Evolutionary conservation across 2,329 filamentous ascomycete genomes (phyloP).

Genomic region (Aspergillus sp.): DNA sequence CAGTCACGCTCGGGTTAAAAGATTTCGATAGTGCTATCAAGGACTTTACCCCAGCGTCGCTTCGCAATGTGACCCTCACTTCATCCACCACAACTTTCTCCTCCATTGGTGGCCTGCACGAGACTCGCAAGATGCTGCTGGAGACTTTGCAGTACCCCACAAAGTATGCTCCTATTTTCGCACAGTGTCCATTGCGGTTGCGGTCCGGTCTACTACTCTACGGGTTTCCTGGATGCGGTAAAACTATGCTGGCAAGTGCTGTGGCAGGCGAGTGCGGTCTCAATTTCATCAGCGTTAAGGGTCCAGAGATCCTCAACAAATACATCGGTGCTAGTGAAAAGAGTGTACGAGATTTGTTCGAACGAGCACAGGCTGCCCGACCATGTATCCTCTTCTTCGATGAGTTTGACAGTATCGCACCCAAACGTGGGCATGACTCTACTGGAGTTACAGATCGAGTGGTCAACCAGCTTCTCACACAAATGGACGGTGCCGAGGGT

Average conservation of each 20-base stretch:
- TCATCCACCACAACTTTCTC: conserved; percentile 90
- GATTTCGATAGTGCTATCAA: conserved; percentile 85
- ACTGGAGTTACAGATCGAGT: conserved; percentile 98
- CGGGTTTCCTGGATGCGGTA: conserved; percentile 93
- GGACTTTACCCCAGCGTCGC: conserved; percentile 90
- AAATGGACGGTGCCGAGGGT: conserved; percentile 98
- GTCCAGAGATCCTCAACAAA: conserved; percentile 97
- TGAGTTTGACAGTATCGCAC: conserved; percentile 96
- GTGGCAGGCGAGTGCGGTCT: conserved; percentile 97
- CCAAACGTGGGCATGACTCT: conserved; percentile 93
- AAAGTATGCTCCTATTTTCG: conserved; percentile 96
- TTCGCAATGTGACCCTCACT: conserved; percentile 91
- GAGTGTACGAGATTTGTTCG: conserved; percentile 91
- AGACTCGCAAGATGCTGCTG: conserved; percentile 85
- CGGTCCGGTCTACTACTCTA: conserved; percentile 91
- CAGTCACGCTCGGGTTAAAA: conserved; percentile 64
- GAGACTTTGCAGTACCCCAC: conserved; percentile 97
- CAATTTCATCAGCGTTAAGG: conserved; percentile 98
- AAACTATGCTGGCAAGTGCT: conserved; percentile 90
- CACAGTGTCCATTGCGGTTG: conserved; percentile 89
- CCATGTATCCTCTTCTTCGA: conserved; percentile 98
- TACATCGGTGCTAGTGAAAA: conserved; percentile 98
- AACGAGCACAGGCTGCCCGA: conserved; percentile 80
- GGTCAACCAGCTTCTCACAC: conserved; percentile 95
- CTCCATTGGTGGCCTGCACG: conserved; percentile 82